Conservation (phyloP, 768 basidiomycete species). For the Pleurotus citrinopileatus region DNA sequence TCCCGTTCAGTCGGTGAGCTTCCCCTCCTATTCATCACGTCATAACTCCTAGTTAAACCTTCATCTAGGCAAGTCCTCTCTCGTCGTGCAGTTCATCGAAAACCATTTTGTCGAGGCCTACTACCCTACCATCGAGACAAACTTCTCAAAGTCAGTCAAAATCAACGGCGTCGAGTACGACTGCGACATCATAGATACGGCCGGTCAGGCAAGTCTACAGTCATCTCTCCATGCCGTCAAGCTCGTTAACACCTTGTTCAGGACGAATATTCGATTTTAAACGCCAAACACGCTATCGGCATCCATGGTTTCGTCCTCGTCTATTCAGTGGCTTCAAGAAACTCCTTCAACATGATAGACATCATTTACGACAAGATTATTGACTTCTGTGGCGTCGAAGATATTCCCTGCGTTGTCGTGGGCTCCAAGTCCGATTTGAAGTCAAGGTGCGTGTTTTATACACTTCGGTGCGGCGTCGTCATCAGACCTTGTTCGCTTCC, state of each 20-base stretch:
- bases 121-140: constrained; percentile 94
- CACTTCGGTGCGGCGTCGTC: constrained; percentile 9
- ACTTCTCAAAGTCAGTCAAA: constrained; percentile 79
- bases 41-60: constrained; percentile 9
- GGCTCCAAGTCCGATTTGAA: constrained; percentile 89
- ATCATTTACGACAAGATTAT: constrained; percentile 93
- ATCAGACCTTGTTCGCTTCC: constrained; percentile 17
- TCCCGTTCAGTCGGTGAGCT: constrained; percentile 83
- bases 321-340: constrained; percentile 86
- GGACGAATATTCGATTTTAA: constrained; percentile 96
- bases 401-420: constrained; percentile 91
- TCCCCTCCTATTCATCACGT: constrained; percentile 13
- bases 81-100: constrained; percentile 91
- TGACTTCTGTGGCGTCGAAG: constrained; percentile 78
- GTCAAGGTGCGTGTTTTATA: constrained; percentile 51
- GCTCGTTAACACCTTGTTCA: constrained; percentile 25
- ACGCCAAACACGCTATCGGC: constrained; percentile 91
- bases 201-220: constrained; percentile 74
- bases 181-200: constrained; percentile 97
- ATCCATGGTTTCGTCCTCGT: constrained; percentile 97
- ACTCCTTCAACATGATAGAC: constrained; percentile 93
- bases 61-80: constrained; percentile 82
- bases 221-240: constrained; percentile 8
- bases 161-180: constrained; percentile 91
- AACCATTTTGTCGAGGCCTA: constrained; percentile 89